Evolutionary conservation across 352 stramenopile species (phyloP), one percentile per base, ranked within the genome.

Genomic region (Pythium phragmitis): DNA sequence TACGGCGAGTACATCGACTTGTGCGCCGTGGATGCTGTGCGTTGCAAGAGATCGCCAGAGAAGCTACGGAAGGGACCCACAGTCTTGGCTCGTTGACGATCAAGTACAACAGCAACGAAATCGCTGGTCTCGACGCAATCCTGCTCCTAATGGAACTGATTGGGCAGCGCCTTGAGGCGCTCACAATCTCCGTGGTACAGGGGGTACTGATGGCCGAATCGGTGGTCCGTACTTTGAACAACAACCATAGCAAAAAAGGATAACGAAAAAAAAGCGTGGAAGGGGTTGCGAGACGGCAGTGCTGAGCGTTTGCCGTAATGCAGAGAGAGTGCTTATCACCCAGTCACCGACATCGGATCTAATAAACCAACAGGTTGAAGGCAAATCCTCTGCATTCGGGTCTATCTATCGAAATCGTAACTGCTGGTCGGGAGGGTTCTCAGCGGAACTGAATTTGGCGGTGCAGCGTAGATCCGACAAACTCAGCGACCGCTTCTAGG

Each of bases 111-210:
- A 54, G 33, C 1, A 37, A n/a, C 6, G 16, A 33, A 6, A 12
- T 2, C 5, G 61, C 53, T 17, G 54, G 54, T 1, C 8, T 63
- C 6, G 28, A 59, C 1, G 23, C 30, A 14, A 59, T 68, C 17
- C 26, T 48, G 2, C 28, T 14, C 1, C 33, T 68, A 0, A 0
- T 68, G 7, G 36, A 9, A 4, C 19, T 52, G 23, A 46, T 68
- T 33, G 54, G 55, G 4, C 19, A 43, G 14, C 23, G 48, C 8
- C 28, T 68, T 1, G 16, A 21, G 3, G 23, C 13, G 26, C 39
- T 68, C 1, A 60, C 62, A 0, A 37, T 68, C 16, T 63, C 58
- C 39, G 16, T 57, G 1, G 63, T 54, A 54, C 46, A 62, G 34
- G 53, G 42, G 2, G 17, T 5, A 3, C n/a, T 67, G 1, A 39